Percentiles rank a stretch among this genome's conserved stretches.
These are phyloP conservation scores for Gracilariopsis chorda DNA, from an alignment of 23 red algal genomes.

Conservation along the genomic window DNA sequence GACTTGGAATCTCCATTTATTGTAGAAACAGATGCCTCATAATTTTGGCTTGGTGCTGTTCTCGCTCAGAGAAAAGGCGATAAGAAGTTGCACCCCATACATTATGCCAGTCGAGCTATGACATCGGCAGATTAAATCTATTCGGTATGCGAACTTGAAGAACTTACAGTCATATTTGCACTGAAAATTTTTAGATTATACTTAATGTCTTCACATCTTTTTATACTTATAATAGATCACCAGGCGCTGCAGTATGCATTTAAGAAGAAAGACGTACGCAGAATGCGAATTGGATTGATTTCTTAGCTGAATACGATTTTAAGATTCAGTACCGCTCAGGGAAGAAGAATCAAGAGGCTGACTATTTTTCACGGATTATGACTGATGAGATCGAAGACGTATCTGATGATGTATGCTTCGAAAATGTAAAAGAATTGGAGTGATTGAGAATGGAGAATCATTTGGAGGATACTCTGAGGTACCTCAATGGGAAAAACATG, in stretches of 20 bases:
- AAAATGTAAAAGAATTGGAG: too few species aligned
- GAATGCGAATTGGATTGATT: neutral
- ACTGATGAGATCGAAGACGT: too few species aligned
- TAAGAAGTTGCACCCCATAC: neutral
- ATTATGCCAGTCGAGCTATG: neutral
- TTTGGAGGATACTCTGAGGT: too few species aligned
- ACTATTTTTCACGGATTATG: neutral
- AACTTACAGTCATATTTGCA: neutral
- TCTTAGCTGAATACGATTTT: neutral
- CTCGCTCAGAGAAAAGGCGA: neutral
- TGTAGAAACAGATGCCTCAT: neutral
- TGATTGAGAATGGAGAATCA: too few species aligned
- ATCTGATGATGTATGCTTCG: too few species aligned
- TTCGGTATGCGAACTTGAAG: neutral
- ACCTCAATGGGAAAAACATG: too few species aligned
- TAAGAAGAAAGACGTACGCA: neutral
- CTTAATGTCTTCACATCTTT: neutral
- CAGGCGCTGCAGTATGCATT: neutral
- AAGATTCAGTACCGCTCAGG: neutral
- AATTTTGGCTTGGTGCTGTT: neutral
- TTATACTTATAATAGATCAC: neutral
- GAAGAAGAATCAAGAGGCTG: neutral
- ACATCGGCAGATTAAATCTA: neutral
- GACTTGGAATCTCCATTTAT: neutral
- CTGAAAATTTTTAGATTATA: neutral